Evolutionary conservation across 164 flowering plant species (phyloP).

Genomic region (Hamamelis virginiana): DNA sequence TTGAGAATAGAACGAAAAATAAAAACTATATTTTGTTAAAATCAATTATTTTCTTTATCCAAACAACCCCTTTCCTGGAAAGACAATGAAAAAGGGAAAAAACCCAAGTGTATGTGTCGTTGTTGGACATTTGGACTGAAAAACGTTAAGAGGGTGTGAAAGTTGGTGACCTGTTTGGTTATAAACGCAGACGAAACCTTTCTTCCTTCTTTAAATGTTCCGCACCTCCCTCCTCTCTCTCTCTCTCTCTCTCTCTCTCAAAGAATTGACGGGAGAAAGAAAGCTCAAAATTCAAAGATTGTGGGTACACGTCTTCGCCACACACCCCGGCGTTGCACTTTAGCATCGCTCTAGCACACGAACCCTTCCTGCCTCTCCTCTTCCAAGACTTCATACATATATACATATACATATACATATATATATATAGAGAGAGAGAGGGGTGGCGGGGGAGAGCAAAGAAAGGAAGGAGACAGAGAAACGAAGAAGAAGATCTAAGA

Average conservation of each 20-base stretch:
- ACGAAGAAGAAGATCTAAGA: conserved; percentile 8
- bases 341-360: background rate
- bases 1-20: too few species aligned
- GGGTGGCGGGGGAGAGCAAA: background rate
- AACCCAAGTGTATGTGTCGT: too few species aligned
- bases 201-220: background rate
- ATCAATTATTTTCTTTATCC: too few species aligned
- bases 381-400: background rate
- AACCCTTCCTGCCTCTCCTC: background rate
- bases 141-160: background rate
- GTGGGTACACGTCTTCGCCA: conserved; percentile 14
- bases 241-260: conserved; percentile 4
- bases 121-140: too few species aligned
- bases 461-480: background rate
- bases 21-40: too few species aligned
- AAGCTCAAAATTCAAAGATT: conserved; percentile 12
- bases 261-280: background rate
- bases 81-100: background rate
- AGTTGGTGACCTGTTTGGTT: conserved; percentile 10
- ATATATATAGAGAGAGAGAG: too few species aligned
- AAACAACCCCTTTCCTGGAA: too few species aligned
- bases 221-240: background rate
- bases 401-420: background rate
- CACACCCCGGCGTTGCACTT: conserved; percentile 5
- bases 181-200: conserved; percentile 2